These are phyloP conservation scores for Neurospora pannonica DNA, from an alignment of 495 filamentous ascomycete genomes.

Conservation along the genomic window DNA sequence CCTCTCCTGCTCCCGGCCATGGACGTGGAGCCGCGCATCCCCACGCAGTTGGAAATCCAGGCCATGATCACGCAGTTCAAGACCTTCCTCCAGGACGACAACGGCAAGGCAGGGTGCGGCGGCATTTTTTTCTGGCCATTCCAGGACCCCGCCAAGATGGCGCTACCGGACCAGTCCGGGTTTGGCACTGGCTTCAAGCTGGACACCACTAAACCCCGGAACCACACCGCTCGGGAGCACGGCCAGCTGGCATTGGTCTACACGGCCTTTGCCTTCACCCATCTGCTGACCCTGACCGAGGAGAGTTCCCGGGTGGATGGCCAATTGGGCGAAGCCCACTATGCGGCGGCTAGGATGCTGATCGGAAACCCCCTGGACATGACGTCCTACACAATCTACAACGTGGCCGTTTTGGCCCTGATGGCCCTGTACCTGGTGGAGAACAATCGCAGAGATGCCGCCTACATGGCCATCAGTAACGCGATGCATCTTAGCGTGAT, in stretches of 20 bases:
- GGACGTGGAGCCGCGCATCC: slow-evolving; percentile 18
- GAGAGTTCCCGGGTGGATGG: slow-evolving; percentile 10
- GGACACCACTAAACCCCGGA: neutral
- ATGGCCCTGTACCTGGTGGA: slow-evolving; percentile 32
- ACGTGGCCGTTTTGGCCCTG: slow-evolving; percentile 26
- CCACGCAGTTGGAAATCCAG: slow-evolving; percentile 14
- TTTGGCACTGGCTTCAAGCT: neutral
- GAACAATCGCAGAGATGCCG: slow-evolving; percentile 30
- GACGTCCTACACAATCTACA: slow-evolving; percentile 16
- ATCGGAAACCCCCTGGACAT: slow-evolving; percentile 29
- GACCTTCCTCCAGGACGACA: slow-evolving; percentile 24
- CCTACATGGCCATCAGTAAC: slow-evolving; percentile 26
- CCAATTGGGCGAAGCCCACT: slow-evolving; percentile 21
- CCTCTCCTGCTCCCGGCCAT: slow-evolving; percentile 17
- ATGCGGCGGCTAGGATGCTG: slow-evolving; percentile 23
- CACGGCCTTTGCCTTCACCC: slow-evolving; percentile 20
- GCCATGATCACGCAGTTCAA: slow-evolving; percentile 16
- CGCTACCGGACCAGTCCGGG: slow-evolving; percentile 1
- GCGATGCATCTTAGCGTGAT: slow-evolving; percentile 27
- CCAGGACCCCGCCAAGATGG: slow-evolving; percentile 4
- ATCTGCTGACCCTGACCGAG: slow-evolving; percentile 10
- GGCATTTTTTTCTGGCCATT: slow-evolving; percentile 32
- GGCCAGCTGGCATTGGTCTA: slow-evolving; percentile 23
- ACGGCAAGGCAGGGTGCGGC: slow-evolving; percentile 15
- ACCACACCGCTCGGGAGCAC: neutral